Evolutionary conservation across 805 yeast species (phyloP), one percentile per base, ranked within the genome.

Genomic region (Wickerhamomyces pijperi): DNA sequence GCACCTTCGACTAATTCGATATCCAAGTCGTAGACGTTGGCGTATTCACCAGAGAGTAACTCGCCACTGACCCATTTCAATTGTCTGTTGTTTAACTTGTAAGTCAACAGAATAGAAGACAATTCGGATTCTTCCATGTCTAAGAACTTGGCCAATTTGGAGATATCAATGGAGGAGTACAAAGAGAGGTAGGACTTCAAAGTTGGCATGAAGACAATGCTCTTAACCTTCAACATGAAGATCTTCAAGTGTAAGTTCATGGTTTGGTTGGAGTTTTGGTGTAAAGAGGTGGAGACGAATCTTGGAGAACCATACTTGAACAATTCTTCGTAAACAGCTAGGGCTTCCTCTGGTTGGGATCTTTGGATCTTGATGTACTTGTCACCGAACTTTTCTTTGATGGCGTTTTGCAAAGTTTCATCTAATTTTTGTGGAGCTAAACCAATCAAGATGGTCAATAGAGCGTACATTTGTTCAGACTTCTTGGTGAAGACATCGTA

Each of bases 381-480:
- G 35, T 69, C 74, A 38, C 67, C 65, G 49, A 66, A 64, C 49
- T 65, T 67, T 40, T 70, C 74, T 38, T 63, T 63, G 39, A 69
- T 55, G n/a, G 65, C 63, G 29, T 55, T 54, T 46, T 62, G 68
- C 45, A 69, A 53, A 32, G 55, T 55, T 39, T 68, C 74, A 45
- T 69, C 74, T 19, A 70, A 46, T 47, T 70, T 61, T 12, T 70
- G 64, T 38, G 75, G 74, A 37, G 64, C 60, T 31, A 70, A 54
- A 17, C 72, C 67, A 31, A 67, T 58, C 38, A 68, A 59, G 28
- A 69, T 60, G 21, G 73, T 68, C 40, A 69, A 52, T 34, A 69
- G 56, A 3, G 75, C 73, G 44, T 66, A 67, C 72, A 68, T 69
- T 52, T 69, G 75, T 41, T 68, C 75, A 14, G 69, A 58, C 46